phyloP scores from a whole-genome alignment of 1,284 basidiomycete species.

The Marasmius fiardii region DNA sequence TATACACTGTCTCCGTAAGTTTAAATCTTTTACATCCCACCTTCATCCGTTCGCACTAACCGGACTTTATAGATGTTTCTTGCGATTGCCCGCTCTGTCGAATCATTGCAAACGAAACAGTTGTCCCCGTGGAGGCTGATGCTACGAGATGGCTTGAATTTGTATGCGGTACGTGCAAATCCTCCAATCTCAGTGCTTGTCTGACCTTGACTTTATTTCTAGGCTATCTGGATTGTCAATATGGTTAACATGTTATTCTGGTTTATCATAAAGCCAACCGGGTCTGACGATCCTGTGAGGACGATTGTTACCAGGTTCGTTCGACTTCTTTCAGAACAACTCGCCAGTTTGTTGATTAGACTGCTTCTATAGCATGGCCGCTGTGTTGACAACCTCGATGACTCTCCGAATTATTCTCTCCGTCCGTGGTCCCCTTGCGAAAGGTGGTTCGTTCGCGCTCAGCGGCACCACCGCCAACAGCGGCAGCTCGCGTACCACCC shows the following conservation, averaged over 20 bases:
- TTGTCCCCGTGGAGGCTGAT: conserved; percentile 75
- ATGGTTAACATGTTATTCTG: conserved; percentile 77
- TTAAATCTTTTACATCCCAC: conserved; percentile 5
- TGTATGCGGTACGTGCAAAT: conserved; percentile 58
- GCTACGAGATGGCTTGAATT: conserved; percentile 82
- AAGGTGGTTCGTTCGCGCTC: conserved; percentile 68
- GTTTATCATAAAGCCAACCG: conserved; percentile 72
- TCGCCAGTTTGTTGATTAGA: background rate
- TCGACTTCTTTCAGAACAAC: background rate
- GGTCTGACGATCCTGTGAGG: conserved; percentile 59
- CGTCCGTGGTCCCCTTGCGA: conserved; percentile 65
- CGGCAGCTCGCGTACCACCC: conserved; percentile 36
- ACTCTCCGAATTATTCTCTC: conserved; percentile 77
- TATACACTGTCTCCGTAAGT: conserved; percentile 64
- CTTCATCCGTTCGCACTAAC: background rate
- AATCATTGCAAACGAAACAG: conserved; percentile 55
- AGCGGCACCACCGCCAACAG: conserved; percentile 38
- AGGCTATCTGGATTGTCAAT: conserved; percentile 75
- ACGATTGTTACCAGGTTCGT: conserved; percentile 66
- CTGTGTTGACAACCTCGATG: conserved; percentile 81
- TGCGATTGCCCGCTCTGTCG: conserved; percentile 60
- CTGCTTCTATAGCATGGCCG: conserved; percentile 57
- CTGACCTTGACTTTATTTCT: conserved; percentile 8
- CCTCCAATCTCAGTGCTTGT: conserved; percentile 3
- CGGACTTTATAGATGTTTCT: conserved; percentile 47